Percentiles rank a stretch among this genome's conserved stretches.
phyloP scores from a whole-genome alignment of 177 flowering plant genomes.

The Vitis hybrid region DNA sequence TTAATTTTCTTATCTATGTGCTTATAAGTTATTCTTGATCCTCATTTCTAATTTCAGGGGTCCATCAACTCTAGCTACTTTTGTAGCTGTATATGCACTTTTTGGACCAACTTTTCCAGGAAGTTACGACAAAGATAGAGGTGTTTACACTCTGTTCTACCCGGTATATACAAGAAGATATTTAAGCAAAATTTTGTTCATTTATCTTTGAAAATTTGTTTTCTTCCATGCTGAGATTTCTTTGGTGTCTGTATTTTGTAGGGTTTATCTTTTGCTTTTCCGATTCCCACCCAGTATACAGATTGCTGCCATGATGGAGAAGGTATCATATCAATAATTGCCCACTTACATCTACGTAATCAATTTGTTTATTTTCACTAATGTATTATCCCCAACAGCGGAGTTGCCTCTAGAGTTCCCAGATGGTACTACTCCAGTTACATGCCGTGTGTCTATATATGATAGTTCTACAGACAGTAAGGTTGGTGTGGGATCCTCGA shows the following conservation, averaged over 20 bases:
- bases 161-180: slow-evolving; percentile 52
- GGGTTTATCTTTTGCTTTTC: slow-evolving; percentile 97
- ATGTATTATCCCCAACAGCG: slow-evolving; percentile 39
- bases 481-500: slow-evolving; percentile 83
- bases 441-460: slow-evolving; percentile 91
- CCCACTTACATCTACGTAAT: background rate
- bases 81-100: slow-evolving; percentile 92
- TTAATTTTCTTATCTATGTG: background rate
- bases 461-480: slow-evolving; percentile 76
- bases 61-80: slow-evolving; percentile 86
- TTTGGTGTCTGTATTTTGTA: slow-evolving; percentile 26
- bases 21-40: slow-evolving; percentile 5
- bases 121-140: slow-evolving; percentile 85
- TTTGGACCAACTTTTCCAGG: slow-evolving; percentile 99
- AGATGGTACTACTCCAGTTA: slow-evolving; percentile 97
- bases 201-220: background rate
- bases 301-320: slow-evolving; percentile 84
- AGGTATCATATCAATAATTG: slow-evolving; percentile 40
- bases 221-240: slow-evolving; percentile 4
- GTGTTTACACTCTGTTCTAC: slow-evolving; percentile 83
- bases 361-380: slow-evolving; percentile 3
- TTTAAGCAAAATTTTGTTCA: background rate
- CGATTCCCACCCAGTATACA: slow-evolving; percentile 82
- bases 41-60: slow-evolving; percentile 52
- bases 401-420: slow-evolving; percentile 95